phyloP scores from a whole-genome alignment of 2,329 filamentous ascomycete species.

The Drechslerella dactyloides region DNA sequence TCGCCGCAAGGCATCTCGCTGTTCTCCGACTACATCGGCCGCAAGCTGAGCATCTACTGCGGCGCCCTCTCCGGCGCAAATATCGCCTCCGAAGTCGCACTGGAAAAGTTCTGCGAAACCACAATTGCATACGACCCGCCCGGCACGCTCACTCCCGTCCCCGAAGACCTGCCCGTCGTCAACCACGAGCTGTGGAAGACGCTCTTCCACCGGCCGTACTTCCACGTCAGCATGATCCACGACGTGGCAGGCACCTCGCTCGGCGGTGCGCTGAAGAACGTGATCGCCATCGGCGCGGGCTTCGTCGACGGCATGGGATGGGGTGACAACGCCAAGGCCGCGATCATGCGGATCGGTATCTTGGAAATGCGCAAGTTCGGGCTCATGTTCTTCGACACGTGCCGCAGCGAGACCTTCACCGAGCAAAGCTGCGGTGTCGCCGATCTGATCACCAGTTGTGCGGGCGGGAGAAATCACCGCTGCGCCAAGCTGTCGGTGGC shows the following conservation, averaged over 20 bases:
- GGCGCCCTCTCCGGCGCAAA: constrained; percentile 95
- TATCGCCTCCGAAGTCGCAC: constrained; percentile 91
- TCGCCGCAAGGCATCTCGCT: constrained; percentile 82
- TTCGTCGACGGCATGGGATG: constrained; percentile 95
- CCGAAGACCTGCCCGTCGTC: constrained; percentile 80
- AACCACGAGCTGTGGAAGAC: constrained; percentile 82
- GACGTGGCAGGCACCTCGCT: constrained; percentile 98
- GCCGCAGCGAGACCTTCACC: constrained; percentile 86
- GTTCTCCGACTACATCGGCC: constrained; percentile 93
- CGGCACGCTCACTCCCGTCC: constrained; percentile 76
- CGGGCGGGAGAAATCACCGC: constrained; percentile 88
- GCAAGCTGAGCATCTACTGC: constrained; percentile 91
- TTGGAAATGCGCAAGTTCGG: constrained; percentile 97
- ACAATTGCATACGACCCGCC: constrained; percentile 96
- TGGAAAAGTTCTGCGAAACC: constrained; percentile 96
- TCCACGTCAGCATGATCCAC: constrained; percentile 90
- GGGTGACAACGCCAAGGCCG: constrained; percentile 99
- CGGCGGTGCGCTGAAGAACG: constrained; percentile 93
- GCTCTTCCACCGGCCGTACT: constrained; percentile 95
- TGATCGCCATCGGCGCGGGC: constrained; percentile 90
- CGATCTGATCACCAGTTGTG: constrained; percentile 92
- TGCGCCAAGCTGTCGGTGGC: constrained; percentile 88
- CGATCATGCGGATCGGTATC: constrained; percentile 93
- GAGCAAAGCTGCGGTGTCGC: constrained; percentile 94
- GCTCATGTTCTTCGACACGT: constrained; percentile 87